phyloP scores from a whole-genome alignment of 208 protist species.

The Crithidia expoeki region DNA sequence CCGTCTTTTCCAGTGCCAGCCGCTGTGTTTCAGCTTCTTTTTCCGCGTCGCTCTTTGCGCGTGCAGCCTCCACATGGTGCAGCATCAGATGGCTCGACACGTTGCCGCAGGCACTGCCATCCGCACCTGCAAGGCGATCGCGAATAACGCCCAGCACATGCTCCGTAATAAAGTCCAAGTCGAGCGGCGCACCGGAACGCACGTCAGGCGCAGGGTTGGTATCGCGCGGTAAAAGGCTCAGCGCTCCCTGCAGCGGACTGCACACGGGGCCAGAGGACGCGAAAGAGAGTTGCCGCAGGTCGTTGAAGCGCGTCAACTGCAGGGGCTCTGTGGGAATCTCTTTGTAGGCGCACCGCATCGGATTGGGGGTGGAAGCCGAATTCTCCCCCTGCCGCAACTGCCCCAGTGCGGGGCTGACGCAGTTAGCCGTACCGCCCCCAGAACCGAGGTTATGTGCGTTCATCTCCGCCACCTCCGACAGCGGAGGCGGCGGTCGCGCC shows the following conservation, averaged over 20 bases:
- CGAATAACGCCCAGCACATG: slow-evolving; percentile 26
- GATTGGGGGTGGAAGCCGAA: background rate
- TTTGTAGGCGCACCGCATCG: slow-evolving; percentile 10
- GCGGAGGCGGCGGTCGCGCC: background rate
- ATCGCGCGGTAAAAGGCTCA: background rate
- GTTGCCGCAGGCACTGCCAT: background rate
- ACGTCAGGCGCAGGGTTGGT: background rate
- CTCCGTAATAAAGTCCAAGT: slow-evolving; percentile 27
- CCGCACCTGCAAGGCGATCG: background rate
- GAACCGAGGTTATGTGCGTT: background rate
- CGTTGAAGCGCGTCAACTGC: slow-evolving; percentile 14
- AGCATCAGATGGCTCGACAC: background rate
- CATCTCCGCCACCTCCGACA: background rate
- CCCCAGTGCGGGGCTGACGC: background rate
- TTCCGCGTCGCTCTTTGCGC: background rate
- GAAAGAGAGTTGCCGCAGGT: background rate
- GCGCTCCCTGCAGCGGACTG: background rate
- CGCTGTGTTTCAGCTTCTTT: slow-evolving; percentile 2
- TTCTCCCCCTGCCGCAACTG: background rate
- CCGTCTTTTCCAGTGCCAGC: background rate
- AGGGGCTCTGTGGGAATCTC: slow-evolving; percentile 19
- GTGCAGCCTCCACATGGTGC: background rate
- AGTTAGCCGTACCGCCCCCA: background rate
- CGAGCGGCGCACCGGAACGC: background rate
- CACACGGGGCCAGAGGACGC: slow-evolving; percentile 13